Percentiles rank a stretch among this genome's conserved stretches.
phyloP scores from a whole-genome alignment of 345 rosid genomes.

The Luvunga scandens region DNA sequence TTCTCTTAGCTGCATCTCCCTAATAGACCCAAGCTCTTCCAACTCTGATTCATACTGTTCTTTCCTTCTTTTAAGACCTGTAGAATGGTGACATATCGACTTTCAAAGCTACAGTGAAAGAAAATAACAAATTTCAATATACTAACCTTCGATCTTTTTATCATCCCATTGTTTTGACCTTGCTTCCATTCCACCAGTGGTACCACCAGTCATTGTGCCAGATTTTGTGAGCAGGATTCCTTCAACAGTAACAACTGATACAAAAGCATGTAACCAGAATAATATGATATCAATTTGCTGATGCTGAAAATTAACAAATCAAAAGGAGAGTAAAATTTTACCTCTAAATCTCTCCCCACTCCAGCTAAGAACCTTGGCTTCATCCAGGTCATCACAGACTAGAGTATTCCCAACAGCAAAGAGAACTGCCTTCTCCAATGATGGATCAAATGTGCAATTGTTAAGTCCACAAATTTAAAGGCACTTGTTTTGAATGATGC shows the following conservation, averaged over 20 bases:
- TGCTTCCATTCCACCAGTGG: constrained; percentile 98
- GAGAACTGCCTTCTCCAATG: constrained; percentile 84
- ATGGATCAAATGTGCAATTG: constrained; percentile 75
- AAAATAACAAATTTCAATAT: not conserved
- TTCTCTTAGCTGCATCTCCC: constrained; percentile 93
- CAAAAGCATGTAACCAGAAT: constrained; percentile 22
- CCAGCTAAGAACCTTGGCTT: constrained; percentile 95
- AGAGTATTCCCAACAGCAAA: constrained; percentile 97
- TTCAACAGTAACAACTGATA: constrained; percentile 90
- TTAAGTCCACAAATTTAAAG: constrained; percentile 47
- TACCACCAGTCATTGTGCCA: constrained; percentile 99
- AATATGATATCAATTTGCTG: constrained; percentile 12
- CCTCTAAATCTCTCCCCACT: constrained; percentile 92
- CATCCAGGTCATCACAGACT: constrained; percentile 94
- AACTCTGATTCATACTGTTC: constrained; percentile 76
- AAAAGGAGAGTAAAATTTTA: constrained; percentile 22
- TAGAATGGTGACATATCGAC: constrained; percentile 25
- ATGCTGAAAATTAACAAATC: constrained; percentile 15
- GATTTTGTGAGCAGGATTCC: constrained; percentile 90
- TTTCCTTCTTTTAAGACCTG: constrained; percentile 73
- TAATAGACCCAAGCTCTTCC: constrained; percentile 84
- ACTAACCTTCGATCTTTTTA: constrained; percentile 82
- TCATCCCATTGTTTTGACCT: constrained; percentile 98
- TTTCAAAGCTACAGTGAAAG: constrained; percentile 16
- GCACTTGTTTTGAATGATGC: not conserved